Percentiles rank a stretch among this genome's conserved stretches.
Evolutionary conservation across 306 rosid genomes (phyloP).

Genomic region (Glycine latifolia): DNA sequence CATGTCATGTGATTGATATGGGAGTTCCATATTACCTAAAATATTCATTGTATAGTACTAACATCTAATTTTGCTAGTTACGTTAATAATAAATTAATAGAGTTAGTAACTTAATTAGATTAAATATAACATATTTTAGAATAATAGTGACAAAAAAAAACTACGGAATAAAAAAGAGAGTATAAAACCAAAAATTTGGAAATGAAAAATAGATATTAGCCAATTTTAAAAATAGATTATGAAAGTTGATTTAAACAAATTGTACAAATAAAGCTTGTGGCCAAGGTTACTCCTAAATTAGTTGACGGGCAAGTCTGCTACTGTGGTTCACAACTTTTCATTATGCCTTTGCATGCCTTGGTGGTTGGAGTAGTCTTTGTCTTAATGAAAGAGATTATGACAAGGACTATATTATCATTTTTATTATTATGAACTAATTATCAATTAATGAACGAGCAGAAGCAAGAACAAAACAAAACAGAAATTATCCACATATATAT

Average conservation of each 20-base stretch:
- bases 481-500: not conserved
- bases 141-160: too few species aligned
- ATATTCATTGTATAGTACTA: too few species aligned
- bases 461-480: not conserved
- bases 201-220: not conserved
- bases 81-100: too few species aligned
- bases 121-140: too few species aligned
- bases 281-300: not conserved
- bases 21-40: too few species aligned
- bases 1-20: too few species aligned
- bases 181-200: not conserved
- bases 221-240: not conserved
- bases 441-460: slow-evolving; percentile 2
- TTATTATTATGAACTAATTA: slow-evolving; percentile 17
- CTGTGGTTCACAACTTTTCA: slow-evolving; percentile 21
- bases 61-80: too few species aligned
- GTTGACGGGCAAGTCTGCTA: slow-evolving; percentile 30
- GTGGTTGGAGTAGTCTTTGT: slow-evolving; percentile 48
- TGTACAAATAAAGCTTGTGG: slow-evolving; percentile 28
- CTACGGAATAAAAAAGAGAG: too few species aligned
- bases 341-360: slow-evolving; percentile 20
- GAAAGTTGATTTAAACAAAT: slow-evolving; percentile 11
- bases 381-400: slow-evolving; percentile 48
- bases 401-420: slow-evolving; percentile 24
- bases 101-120: too few species aligned